phyloP scores from a whole-genome alignment of 1,139 yeast genomes.

The Debaryomycetaceae sp. region DNA sequence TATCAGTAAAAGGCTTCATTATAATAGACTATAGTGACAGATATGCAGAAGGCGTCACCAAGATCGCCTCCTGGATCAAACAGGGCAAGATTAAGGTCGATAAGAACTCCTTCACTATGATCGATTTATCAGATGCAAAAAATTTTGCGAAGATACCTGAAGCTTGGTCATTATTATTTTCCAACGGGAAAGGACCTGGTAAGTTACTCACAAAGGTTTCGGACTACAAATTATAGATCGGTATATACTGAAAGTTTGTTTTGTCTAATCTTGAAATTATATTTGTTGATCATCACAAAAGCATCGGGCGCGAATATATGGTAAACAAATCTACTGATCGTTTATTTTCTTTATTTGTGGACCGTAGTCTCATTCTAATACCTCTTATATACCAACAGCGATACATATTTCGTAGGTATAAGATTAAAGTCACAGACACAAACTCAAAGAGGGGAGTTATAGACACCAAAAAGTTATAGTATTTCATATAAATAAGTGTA shows the following conservation, averaged over 20 bases:
- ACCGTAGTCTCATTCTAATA: background rate
- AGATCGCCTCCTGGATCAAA: conserved; percentile 17
- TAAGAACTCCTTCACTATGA: conserved; percentile 26
- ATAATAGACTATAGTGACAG: conserved; percentile 15
- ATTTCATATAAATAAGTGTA: background rate
- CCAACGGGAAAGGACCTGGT: conserved; percentile 25
- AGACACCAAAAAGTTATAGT: too few relatives aligned
- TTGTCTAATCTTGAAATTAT: too few relatives aligned
- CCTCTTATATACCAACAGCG: too few relatives aligned
- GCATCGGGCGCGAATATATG: background rate
- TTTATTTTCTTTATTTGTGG: background rate
- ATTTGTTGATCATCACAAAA: background rate
- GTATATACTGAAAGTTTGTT: background rate
- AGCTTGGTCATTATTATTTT: conserved; percentile 43
- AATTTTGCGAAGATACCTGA: conserved; percentile 36
- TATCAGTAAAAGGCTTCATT: conserved; percentile 19
- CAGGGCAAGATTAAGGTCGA: conserved; percentile 17
- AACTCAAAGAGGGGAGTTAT: too few relatives aligned
- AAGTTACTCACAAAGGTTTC: conserved; percentile 24
- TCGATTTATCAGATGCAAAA: conserved; percentile 25
- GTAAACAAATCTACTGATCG: background rate
- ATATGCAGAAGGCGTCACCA: conserved; percentile 10
- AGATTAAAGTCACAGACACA: too few relatives aligned
- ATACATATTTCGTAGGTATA: too few relatives aligned
- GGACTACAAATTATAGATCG: conserved; percentile 10